Percentiles rank a stretch among this genome's conserved stretches.
Evolutionary conservation across 306 rosid genomes (phyloP).

Genomic region (Vigna trinervia): DNA sequence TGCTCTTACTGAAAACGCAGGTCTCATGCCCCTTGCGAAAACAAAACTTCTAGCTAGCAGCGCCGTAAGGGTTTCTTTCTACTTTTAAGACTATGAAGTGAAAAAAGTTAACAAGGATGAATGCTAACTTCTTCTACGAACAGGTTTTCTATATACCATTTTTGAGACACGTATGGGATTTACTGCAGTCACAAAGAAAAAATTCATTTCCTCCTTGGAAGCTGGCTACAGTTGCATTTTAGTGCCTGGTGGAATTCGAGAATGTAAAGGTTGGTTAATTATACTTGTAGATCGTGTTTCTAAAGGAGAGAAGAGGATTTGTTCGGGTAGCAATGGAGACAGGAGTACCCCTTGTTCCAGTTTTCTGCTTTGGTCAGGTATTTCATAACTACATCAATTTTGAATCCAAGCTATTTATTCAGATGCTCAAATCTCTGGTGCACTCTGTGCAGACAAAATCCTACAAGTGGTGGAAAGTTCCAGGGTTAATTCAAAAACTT

Average conservation of each 20-base stretch:
- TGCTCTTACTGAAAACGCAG: constrained; percentile 67
- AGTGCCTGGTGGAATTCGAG: constrained; percentile 90
- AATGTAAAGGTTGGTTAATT: background rate
- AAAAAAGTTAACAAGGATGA: background rate
- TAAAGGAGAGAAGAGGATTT: constrained; percentile 83
- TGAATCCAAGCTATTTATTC: no score
- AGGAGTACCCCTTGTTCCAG: constrained; percentile 85
- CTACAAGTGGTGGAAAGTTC: constrained; percentile 81
- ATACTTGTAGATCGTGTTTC: constrained; percentile 62
- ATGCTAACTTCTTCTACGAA: constrained; percentile 24
- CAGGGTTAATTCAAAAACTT: constrained; percentile 64
- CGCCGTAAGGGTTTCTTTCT: constrained; percentile 67
- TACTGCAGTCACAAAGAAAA: constrained; percentile 61
- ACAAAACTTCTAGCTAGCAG: constrained; percentile 82
- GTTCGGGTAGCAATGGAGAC: constrained; percentile 79
- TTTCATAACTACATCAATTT: background rate
- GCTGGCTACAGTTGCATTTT: constrained; percentile 79
- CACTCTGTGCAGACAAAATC: constrained; percentile 54
- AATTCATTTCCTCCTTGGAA: constrained; percentile 57
- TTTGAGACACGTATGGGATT: constrained; percentile 85
- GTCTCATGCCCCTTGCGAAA: constrained; percentile 79
- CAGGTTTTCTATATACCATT: constrained; percentile 84
- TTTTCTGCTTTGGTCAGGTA: constrained; percentile 95
- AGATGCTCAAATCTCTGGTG: no score
- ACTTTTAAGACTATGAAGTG: background rate